A percentile compares a stretch with the other conserved stretches of the same genome.
Conservation (phyloP, 1,139 yeast genomes). For the Chernovozyma aurita region DNA sequence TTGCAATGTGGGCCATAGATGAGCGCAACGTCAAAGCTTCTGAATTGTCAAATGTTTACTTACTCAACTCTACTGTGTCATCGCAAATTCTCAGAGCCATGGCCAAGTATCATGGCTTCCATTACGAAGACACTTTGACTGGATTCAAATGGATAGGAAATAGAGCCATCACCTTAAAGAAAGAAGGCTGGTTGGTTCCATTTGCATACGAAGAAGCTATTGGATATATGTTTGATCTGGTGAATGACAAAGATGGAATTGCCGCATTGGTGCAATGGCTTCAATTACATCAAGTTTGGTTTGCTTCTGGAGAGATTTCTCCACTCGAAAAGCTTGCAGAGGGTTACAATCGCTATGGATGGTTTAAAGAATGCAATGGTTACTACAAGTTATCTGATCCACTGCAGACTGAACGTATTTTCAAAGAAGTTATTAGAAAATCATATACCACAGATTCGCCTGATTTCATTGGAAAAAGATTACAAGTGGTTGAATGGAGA, state of each 20-base stretch:
- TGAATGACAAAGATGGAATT: slow-evolving; percentile 92
- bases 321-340: slow-evolving; percentile 49
- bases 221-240: slow-evolving; percentile 86
- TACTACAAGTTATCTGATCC: slow-evolving; percentile 64
- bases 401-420: slow-evolving; percentile 46
- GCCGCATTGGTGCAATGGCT: slow-evolving; percentile 77
- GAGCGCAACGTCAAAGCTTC: slow-evolving; percentile 19
- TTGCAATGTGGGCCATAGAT: slow-evolving; percentile 62
- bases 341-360: slow-evolving; percentile 68
- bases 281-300: slow-evolving; percentile 60
- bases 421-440: slow-evolving; percentile 43
- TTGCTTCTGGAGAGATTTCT: slow-evolving; percentile 19
- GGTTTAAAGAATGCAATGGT: slow-evolving; percentile 80
- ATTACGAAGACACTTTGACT: slow-evolving; percentile 77
- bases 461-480: slow-evolving; percentile 40
- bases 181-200: slow-evolving; percentile 65
- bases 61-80: slow-evolving; percentile 87
- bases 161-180: slow-evolving; percentile 68
- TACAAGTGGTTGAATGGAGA: slow-evolving; percentile 62
- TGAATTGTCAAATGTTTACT: slow-evolving; percentile 41
- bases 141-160: slow-evolving; percentile 99
- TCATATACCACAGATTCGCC: slow-evolving; percentile 38
- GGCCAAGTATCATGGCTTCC: slow-evolving; percentile 60
- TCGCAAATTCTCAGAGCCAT: slow-evolving; percentile 73
- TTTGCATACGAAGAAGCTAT: slow-evolving; percentile 95